phyloP scores from a whole-genome alignment of 179 eudicot species.

The Monotropa hypopitys region DNA sequence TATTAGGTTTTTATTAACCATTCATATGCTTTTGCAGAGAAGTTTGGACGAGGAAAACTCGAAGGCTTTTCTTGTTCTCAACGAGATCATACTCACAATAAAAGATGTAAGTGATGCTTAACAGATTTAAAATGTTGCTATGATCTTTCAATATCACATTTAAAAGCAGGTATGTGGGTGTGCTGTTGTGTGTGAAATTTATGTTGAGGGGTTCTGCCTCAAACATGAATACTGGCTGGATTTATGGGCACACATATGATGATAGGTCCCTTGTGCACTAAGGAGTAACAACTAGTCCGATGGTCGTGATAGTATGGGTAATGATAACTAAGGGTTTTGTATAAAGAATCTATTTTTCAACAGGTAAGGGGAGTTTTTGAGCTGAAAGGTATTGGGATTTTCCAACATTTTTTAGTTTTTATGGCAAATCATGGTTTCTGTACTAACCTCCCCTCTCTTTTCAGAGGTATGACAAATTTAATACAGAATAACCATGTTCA shows the following conservation, averaged over 20 bases:
- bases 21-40: constrained; percentile 29
- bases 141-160: background rate
- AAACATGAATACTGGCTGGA: background rate
- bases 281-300: background rate
- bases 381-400: background rate
- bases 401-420: background rate
- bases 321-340: background rate
- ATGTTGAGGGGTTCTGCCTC: background rate
- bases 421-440: background rate
- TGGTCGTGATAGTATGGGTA: background rate
- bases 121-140: background rate
- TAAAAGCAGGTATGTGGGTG: too few relatives aligned
- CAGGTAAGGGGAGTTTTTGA: background rate
- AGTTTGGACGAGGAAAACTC: constrained; percentile 53
- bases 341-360: background rate
- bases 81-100: constrained; percentile 61
- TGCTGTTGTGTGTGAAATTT: background rate
- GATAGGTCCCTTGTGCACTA: background rate
- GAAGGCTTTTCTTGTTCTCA: constrained; percentile 69
- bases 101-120: constrained; percentile 62
- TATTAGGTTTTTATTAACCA: background rate
- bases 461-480: background rate
- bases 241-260: background rate
- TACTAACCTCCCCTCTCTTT: background rate
- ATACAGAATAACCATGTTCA: background rate